These are phyloP conservation scores for Eurotiales sp. DNA, from an alignment of 2,329 filamentous ascomycete species.

Conservation along the genomic window DNA sequence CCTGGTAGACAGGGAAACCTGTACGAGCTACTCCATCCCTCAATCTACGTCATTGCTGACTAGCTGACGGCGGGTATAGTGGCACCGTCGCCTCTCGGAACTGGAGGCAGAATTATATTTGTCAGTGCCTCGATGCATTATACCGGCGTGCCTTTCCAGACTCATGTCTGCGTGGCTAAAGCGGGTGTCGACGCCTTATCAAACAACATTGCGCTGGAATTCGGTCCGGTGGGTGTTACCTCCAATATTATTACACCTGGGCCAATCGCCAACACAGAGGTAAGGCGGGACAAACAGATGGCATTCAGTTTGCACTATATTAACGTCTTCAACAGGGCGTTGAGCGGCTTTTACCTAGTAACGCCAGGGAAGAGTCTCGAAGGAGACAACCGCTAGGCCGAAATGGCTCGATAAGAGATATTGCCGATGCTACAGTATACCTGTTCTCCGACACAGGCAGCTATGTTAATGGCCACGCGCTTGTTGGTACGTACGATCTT, in stretches of 20 bases:
- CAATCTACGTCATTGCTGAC: not conserved
- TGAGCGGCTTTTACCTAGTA: conserved; percentile 57
- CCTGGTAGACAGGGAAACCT: conserved; percentile 55
- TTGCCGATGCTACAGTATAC: conserved; percentile 88
- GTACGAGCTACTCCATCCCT: conserved; percentile 25
- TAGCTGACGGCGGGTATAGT: conserved; percentile 17
- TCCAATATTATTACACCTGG: conserved; percentile 88
- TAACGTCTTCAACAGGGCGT: no score
- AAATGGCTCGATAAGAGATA: conserved; percentile 76
- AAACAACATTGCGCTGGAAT: conserved; percentile 76
- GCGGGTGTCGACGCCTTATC: conserved; percentile 84
- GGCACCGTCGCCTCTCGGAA: conserved; percentile 46
- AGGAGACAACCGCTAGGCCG: conserved; percentile 67
- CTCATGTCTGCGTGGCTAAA: conserved; percentile 89
- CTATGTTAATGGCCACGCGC: conserved; percentile 76
- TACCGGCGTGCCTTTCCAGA: conserved; percentile 77
- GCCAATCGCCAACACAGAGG: conserved; percentile 77
- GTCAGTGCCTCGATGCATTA: conserved; percentile 91
- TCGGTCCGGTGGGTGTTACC: conserved; percentile 80
- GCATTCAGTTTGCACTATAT: no score
- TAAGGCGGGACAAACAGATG: conserved; percentile 15
- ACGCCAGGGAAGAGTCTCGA: conserved; percentile 45
- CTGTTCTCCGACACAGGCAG: conserved; percentile 81
- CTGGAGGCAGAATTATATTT: conserved; percentile 82
- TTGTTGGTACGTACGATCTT: conserved; percentile 54